These are phyloP conservation scores for Solanum pennellii DNA, from an alignment of 257 asterid species.

Conservation along the genomic window DNA sequence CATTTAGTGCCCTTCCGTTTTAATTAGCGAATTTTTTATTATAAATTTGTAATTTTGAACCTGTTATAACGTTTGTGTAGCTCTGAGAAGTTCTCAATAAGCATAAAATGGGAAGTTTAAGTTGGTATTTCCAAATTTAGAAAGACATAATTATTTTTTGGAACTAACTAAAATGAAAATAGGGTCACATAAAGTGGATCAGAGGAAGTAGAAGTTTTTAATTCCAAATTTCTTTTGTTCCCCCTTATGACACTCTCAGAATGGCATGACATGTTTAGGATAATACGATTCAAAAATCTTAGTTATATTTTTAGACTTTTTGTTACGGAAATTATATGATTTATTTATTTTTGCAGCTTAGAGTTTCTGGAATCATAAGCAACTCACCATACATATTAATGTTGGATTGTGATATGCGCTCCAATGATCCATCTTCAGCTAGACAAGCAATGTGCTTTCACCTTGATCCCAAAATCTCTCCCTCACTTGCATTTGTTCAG, in stretches of 20 bases:
- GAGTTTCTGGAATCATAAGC: constrained; percentile 57
- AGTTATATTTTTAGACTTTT: background rate
- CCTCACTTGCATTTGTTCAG: constrained; percentile 46
- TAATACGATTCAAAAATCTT: background rate
- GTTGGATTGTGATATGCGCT: constrained; percentile 43
- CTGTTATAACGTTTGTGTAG: background rate
- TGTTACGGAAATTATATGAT: background rate
- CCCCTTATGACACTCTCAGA: background rate
- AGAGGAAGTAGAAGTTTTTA: background rate
- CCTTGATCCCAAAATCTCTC: constrained; percentile 18
- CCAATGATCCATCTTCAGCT: constrained; percentile 35
- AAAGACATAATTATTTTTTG: background rate
- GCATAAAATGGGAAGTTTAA: background rate
- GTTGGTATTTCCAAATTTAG: background rate
- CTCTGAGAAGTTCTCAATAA: background rate
- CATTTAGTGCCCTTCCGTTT: background rate
- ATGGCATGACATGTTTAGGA: background rate
- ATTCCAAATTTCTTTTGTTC: background rate
- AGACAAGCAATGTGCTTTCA: constrained; percentile 48
- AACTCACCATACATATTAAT: constrained; percentile 56
- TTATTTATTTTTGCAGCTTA: constrained; percentile 26
- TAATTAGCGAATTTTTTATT: background rate
- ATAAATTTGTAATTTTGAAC: background rate
- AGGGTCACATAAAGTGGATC: background rate
- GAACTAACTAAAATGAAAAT: background rate